Percentiles rank a stretch among this genome's conserved stretches.
Evolutionary conservation across 1,284 basidiomycete species (phyloP).

Genomic region (Trametes hirsuta): DNA sequence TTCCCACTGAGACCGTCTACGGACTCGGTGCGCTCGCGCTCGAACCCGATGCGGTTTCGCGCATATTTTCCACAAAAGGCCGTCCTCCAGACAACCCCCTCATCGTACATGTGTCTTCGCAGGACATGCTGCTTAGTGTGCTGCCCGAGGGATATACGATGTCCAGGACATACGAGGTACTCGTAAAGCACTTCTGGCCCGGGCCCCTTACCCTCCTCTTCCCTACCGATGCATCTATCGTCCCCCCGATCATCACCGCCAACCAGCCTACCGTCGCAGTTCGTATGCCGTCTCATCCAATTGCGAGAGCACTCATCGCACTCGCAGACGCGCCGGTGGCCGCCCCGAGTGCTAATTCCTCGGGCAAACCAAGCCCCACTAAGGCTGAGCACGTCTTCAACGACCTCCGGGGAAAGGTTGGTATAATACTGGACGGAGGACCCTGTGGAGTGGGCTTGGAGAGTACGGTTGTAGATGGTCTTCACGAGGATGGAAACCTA

Average conservation of each 20-base stretch:
- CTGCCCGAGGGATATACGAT: slow-evolving; percentile 67
- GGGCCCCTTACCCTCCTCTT: slow-evolving; percentile 94
- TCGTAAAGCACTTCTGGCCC: slow-evolving; percentile 93
- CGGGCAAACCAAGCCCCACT: slow-evolving; percentile 94
- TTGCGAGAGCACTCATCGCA: slow-evolving; percentile 90
- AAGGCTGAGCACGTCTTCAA: slow-evolving; percentile 84
- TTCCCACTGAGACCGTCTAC: slow-evolving; percentile 99
- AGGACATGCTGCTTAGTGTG: slow-evolving; percentile 77
- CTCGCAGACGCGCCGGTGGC: slow-evolving; percentile 79
- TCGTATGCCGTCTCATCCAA: slow-evolving; percentile 92
- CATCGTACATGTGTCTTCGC: slow-evolving; percentile 94
- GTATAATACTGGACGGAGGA: slow-evolving; percentile 92
- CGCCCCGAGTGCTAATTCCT: slow-evolving; percentile 95
- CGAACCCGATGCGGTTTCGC: slow-evolving; percentile 61
- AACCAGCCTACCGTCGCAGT: slow-evolving; percentile 86
- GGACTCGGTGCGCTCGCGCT: slow-evolving; percentile 91
- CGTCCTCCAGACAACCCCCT: slow-evolving; percentile 96
- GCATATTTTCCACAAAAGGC: slow-evolving; percentile 91
- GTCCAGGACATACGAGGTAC: slow-evolving; percentile 64
- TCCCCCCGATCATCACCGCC: slow-evolving; percentile 77
- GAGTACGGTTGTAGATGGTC: slow-evolving; percentile 93
- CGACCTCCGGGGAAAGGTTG: slow-evolving; percentile 79
- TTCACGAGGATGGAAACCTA: slow-evolving; percentile 71
- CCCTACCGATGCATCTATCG: slow-evolving; percentile 61
- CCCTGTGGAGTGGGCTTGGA: slow-evolving; percentile 90